phyloP scores from a whole-genome alignment of 2,329 filamentous ascomycete genomes.

The Seiridium cupressi region DNA sequence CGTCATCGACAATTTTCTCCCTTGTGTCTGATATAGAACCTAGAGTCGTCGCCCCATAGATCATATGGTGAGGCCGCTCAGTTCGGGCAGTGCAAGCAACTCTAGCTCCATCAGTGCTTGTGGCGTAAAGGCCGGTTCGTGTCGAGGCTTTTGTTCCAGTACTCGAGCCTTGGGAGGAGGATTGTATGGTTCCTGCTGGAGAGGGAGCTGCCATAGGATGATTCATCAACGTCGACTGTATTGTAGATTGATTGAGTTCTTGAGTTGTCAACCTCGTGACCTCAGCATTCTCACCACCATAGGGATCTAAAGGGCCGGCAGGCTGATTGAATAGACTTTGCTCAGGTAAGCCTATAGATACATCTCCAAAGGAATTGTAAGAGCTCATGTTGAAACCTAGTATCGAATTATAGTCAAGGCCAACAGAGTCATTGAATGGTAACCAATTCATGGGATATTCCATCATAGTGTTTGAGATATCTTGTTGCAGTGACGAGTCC shows the following conservation, averaged over 20 bases:
- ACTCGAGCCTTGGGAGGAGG: neutral
- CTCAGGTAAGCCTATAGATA: neutral
- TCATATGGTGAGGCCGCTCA: neutral
- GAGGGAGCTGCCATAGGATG: neutral
- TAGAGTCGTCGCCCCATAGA: neutral
- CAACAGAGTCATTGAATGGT: neutral
- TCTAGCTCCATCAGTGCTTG: neutral
- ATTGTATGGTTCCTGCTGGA: neutral
- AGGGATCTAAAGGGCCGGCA: too few relatives aligned
- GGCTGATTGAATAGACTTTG: too few relatives aligned
- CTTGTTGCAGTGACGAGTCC: neutral
- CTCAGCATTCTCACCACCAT: neutral
- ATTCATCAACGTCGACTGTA: too few relatives aligned
- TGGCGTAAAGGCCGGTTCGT: neutral
- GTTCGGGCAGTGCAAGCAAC: neutral
- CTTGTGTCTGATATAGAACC: neutral
- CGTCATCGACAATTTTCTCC: neutral
- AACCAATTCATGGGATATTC: constrained; percentile 4
- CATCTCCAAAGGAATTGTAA: neutral
- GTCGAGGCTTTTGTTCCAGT: neutral
- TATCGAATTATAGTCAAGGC: neutral
- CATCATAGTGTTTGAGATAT: neutral
- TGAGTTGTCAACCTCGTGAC: neutral
- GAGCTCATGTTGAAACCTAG: neutral
- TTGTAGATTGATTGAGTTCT: neutral